Conservation (phyloP, 805 yeast species). For the Clavispora asparagi region DNA sequence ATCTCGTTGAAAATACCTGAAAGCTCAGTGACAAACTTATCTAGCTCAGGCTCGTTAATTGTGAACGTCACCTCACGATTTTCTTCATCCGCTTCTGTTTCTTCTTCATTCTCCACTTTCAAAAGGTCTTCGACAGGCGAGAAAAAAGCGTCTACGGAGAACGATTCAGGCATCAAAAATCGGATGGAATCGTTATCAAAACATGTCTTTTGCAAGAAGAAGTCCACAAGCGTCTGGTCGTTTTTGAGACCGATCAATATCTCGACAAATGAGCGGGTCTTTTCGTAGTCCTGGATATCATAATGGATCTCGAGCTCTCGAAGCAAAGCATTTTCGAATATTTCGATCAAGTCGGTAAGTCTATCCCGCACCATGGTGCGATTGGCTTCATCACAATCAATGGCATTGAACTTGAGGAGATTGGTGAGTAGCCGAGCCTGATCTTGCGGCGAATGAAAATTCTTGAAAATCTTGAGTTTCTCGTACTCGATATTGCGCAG, state of each 20-base stretch:
- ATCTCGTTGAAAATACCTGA: slow-evolving; percentile 35
- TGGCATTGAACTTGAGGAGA: slow-evolving; percentile 33
- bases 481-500: slow-evolving; percentile 35
- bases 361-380: slow-evolving; percentile 32
- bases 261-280: slow-evolving; percentile 30
- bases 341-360: slow-evolving; percentile 52
- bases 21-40: slow-evolving; percentile 22
- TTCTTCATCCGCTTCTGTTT: background rate
- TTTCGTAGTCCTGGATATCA: slow-evolving; percentile 40
- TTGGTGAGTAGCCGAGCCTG: slow-evolving; percentile 44
- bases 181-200: slow-evolving; percentile 32
- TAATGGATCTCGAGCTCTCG: slow-evolving; percentile 61
- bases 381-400: slow-evolving; percentile 27
- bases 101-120: background rate
- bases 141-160: slow-evolving; percentile 22
- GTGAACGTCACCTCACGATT: no score
- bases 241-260: slow-evolving; percentile 33
- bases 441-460: slow-evolving; percentile 45
- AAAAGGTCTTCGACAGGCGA: background rate
- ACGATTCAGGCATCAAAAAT: slow-evolving; percentile 24
- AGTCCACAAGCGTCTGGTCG: slow-evolving; percentile 40
- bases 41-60: slow-evolving; percentile 16
- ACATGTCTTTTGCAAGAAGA: slow-evolving; percentile 38
- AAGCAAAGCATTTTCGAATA: slow-evolving; percentile 67
- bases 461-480: slow-evolving; percentile 41